Percentiles rank a stretch among this genome's conserved stretches.
phyloP scores from a whole-genome alignment of 768 basidiomycete species.

The Mrakia blollopis region DNA sequence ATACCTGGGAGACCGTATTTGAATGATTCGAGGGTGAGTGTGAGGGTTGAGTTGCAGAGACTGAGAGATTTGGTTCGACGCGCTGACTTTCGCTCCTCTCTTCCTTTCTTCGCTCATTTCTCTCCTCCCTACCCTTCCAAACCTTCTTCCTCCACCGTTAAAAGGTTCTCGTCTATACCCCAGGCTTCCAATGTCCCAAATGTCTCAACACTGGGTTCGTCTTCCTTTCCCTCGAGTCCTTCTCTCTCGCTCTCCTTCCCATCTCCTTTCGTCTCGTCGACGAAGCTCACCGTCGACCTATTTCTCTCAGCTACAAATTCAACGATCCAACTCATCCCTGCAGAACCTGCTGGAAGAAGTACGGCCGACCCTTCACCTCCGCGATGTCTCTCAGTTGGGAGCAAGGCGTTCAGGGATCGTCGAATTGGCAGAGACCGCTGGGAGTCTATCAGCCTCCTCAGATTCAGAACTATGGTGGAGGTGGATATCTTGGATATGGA shows the following conservation, averaged over 20 bases:
- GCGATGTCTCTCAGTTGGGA: constrained; percentile 7
- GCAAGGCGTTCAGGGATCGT: not conserved
- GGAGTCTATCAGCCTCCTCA: not conserved
- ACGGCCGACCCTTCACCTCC: constrained; percentile 11
- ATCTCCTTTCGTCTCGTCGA: not conserved
- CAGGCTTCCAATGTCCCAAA: constrained; percentile 11
- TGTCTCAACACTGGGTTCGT: constrained; percentile 19
- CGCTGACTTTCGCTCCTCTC: not conserved
- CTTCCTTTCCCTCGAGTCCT: too few species aligned
- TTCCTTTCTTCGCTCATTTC: not conserved
- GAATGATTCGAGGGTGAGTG: not conserved
- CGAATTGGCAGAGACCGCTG: constrained; percentile 22
- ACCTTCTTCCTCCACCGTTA: not conserved
- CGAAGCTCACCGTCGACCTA: not conserved
- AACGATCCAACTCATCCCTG: constrained; percentile 30
- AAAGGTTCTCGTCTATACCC: constrained; percentile 12
- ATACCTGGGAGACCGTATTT: constrained; percentile 22
- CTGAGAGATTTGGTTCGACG: not conserved
- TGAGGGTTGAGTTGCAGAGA: not conserved
- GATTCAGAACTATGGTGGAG: not conserved
- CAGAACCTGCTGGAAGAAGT: constrained; percentile 21
- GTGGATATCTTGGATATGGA: not conserved
- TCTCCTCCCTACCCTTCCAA: not conserved
- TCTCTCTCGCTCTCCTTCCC: too few species aligned
- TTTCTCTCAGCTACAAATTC: not conserved